Evolutionary conservation across 75 land plant genomes (phyloP), one percentile per base, ranked within the genome.

Genomic region (Selaginella tamariscina): DNA sequence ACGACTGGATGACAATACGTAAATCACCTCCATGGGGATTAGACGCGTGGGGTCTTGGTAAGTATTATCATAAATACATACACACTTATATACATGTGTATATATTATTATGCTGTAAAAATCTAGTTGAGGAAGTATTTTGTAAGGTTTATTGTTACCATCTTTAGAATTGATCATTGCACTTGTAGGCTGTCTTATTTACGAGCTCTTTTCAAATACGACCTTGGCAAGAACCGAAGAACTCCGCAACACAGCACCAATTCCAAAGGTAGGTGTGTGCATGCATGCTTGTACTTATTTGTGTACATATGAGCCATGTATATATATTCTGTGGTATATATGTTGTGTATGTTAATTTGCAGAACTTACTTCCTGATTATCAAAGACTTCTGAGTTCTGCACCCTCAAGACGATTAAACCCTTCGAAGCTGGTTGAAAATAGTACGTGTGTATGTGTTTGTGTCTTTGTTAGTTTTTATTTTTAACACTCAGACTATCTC

Each of bases 31-130:
- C 87, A 28, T 95, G 97, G 92, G 82, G 97, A 75, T 77, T 95
- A 67, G 99, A 95, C 80, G 91, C 99, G 27, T 95, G 99, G 99
- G 99, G 99, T 22, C 73, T 95, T 68, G 99, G 99, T 95, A 70
- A 68, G 75, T 70, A 0, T 54, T 56, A 5, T 15, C 11, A 39
- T n/a, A n/a, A n/a, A n/a, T n/a, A n/a, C n/a, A n/a, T n/a, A n/a
- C n/a, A n/a, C n/a, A n/a, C n/a, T n/a, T n/a, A n/a, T n/a, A n/a
- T n/a, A n/a, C n/a, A n/a, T n/a, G n/a, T n/a, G n/a, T n/a, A n/a
- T n/a, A n/a, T n/a, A n/a, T n/a, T n/a, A n/a, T n/a, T n/a, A n/a
- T n/a, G n/a, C n/a, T n/a, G n/a, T n/a, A n/a, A n/a, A n/a, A n/a
- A n/a, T n/a, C n/a, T n/a, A n/a, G n/a, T n/a, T n/a, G n/a, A n/a